A percentile compares a stretch with the other conserved stretches of the same genome.
These are phyloP conservation scores for Eremochloa ophiuroides DNA, from an alignment of 176 grass and related monocot genomes.

Conservation along the genomic window DNA sequence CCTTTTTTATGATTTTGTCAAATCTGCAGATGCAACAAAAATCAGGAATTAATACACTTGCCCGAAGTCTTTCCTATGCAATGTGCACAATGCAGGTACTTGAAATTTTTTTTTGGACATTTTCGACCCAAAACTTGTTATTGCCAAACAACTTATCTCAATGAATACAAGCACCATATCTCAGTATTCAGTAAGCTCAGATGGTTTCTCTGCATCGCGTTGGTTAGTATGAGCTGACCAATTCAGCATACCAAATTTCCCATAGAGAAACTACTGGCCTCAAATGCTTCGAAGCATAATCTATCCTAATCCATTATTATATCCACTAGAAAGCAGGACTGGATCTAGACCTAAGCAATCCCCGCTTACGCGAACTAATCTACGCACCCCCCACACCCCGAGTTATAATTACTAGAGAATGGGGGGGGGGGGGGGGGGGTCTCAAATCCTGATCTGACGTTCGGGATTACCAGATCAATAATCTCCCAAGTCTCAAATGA, in stretches of 20 bases:
- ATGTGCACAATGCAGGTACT: slow-evolving; percentile 11
- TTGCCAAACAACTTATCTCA: not conserved
- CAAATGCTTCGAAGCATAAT: not conserved
- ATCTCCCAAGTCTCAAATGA: not conserved
- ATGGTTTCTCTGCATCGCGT: not conserved
- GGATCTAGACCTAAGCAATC: not conserved
- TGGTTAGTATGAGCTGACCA: not conserved
- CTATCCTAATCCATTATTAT: not conserved
- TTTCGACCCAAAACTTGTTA: not conserved
- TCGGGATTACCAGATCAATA: not conserved
- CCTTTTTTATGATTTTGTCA: slow-evolving; percentile 92
- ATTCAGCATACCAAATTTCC: not conserved
- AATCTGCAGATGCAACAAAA: slow-evolving; percentile 68
- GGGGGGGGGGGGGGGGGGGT: too few relatives aligned
- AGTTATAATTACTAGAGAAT: not conserved
- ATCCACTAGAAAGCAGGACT: not conserved
- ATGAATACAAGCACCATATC: not conserved
- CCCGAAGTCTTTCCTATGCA: not conserved
- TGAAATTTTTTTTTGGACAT: not conserved
- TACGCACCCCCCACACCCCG: not conserved
- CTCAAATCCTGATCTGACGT: not conserved
- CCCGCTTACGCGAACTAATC: not conserved
- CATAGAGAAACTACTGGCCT: not conserved
- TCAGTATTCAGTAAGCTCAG: not conserved
- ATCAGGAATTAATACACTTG: slow-evolving; percentile 16